Conservation (phyloP, 495 filamentous ascomycete genomes). For the Penicillium ucsense region DNA sequence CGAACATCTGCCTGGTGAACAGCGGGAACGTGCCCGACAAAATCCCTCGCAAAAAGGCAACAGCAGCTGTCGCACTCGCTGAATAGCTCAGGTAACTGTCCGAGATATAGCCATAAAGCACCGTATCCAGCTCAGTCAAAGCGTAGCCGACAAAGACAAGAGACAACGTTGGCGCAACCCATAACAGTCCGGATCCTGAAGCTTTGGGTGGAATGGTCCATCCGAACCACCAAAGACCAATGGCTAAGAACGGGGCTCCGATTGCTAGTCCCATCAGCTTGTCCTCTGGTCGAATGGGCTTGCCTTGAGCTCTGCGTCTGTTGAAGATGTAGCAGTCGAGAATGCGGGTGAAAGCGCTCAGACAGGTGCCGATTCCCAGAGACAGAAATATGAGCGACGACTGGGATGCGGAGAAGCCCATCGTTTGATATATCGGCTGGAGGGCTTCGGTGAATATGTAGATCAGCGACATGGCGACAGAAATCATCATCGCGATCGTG, state of each 20-base stretch:
- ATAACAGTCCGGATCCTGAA: conserved; percentile 12
- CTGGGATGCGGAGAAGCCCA: conserved; percentile 26
- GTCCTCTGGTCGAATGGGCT: conserved; percentile 34
- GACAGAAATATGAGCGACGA: conserved; percentile 38
- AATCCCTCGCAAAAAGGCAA: conserved; percentile 35
- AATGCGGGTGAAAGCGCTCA: conserved; percentile 34
- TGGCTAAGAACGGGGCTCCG: conserved; percentile 35
- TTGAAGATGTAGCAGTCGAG: conserved; percentile 28
- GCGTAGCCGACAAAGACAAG: conserved; percentile 41
- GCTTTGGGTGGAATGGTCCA: conserved; percentile 39
- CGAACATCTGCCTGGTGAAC: conserved; percentile 36
- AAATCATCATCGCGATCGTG: conserved; percentile 34
- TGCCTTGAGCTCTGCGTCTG: conserved; percentile 13
- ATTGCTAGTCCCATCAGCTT: conserved; percentile 39
- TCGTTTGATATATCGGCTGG: conserved; percentile 31
- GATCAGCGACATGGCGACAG: conserved; percentile 39
- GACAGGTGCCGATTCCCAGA: conserved; percentile 30
- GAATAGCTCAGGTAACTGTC: conserved; percentile 44
- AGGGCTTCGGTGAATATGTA: conserved; percentile 47
- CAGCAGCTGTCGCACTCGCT: conserved; percentile 39
- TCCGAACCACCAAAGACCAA: conserved; percentile 43
- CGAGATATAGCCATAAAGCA: conserved; percentile 42
- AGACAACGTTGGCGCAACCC: conserved; percentile 33
- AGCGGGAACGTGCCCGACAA: conserved; percentile 38
- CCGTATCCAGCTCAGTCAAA: conserved; percentile 39